Evolutionary conservation across 306 rosid species (phyloP).

Genomic region (Potentilla sterilis): DNA sequence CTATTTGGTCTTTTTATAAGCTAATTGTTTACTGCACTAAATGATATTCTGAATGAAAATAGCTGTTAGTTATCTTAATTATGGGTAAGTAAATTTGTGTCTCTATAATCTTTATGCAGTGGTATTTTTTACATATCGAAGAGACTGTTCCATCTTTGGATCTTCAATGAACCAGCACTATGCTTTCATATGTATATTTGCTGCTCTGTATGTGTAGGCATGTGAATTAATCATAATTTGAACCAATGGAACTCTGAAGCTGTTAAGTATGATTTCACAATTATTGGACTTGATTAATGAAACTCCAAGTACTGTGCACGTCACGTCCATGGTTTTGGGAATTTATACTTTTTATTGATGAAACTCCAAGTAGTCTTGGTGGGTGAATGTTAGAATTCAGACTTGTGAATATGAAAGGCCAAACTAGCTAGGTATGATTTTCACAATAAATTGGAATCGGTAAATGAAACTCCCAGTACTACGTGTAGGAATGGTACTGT

Average conservation of each 20-base stretch:
- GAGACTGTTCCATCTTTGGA: constrained; percentile 11
- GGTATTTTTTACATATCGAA: background rate
- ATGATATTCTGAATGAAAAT: constrained; percentile 17
- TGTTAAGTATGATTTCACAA: background rate
- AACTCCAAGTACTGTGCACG: background rate
- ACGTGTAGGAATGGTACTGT: background rate
- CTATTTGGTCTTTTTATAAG: background rate
- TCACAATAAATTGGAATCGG: background rate
- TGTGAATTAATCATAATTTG: background rate
- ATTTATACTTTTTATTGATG: background rate
- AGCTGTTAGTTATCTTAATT: background rate
- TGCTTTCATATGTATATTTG: constrained; percentile 5
- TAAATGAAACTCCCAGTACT: background rate
- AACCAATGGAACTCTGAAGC: background rate
- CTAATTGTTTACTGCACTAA: constrained; percentile 19
- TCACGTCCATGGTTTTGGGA: background rate
- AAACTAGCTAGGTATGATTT: background rate
- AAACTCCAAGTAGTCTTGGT: background rate
- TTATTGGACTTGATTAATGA: background rate
- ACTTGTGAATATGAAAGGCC: background rate
- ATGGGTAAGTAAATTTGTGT: constrained; percentile 13
- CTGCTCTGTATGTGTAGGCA: background rate
- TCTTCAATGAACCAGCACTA: background rate
- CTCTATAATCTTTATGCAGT: constrained; percentile 7
- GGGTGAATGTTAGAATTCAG: background rate